Evolutionary conservation across 75 land plant genomes (phyloP).

Genomic region (Pseudotsuga menziesii): DNA sequence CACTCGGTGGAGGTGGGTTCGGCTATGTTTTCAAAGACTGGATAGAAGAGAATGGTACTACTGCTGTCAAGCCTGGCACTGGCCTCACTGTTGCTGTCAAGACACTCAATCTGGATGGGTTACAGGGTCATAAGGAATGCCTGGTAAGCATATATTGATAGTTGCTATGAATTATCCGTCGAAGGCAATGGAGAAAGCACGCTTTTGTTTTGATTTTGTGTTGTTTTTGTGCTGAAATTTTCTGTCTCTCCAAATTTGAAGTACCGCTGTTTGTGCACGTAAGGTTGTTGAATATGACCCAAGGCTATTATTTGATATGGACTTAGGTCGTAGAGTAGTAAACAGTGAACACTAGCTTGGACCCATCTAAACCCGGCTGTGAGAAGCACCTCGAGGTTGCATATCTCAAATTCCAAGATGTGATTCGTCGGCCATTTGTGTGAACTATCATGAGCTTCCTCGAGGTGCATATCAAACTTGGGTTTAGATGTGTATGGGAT

Average conservation of each 20-base stretch:
- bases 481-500: no score
- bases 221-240: neutral
- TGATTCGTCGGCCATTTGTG: no score
- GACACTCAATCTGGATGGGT: slow-evolving; percentile 37
- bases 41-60: slow-evolving; percentile 48
- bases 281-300: neutral
- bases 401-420: no score
- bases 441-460: no score
- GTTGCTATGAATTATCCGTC: no score
- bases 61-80: slow-evolving; percentile 41
- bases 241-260: neutral
- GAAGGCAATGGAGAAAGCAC: no score
- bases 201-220: no score
- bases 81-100: slow-evolving; percentile 46
- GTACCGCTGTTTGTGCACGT: neutral
- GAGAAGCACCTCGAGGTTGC: no score
- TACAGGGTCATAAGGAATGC: slow-evolving; percentile 51
- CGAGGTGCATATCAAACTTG: no score
- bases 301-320: neutral
- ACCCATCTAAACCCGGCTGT: no score
- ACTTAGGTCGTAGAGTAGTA: neutral
- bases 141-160: slow-evolving; percentile 19
- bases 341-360: neutral
- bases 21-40: slow-evolving; percentile 48
- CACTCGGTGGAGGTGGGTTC: slow-evolving; percentile 38